Evolutionary conservation across 129 eudicot genomes (phyloP), one percentile per base, ranked within the genome.

Genomic region (Centrapalus pauciflorus): DNA sequence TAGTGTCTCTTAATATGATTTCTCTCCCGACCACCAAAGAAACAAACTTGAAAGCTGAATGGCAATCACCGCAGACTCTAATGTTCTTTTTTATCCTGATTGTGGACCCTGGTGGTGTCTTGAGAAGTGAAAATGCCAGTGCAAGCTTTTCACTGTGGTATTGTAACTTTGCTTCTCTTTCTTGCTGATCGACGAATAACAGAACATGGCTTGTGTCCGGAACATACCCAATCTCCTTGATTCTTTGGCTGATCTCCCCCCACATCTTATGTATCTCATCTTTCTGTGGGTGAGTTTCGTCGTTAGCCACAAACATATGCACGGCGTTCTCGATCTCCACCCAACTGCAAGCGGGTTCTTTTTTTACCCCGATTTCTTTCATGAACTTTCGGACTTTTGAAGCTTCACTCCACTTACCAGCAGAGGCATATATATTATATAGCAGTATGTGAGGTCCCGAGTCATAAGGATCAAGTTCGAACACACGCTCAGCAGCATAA

Each of bases 271-370:
- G 64, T 29, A 87, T 82, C 21, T 80, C 83, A 25, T 84, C 71
- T 69, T 79, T 77, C 34, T 79, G 76, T 14, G 97, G 97, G 77
- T 86, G 95, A 11, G 76, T 28, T 67, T 82, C 82, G 54, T 90
- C 97, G 64, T 84, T 84, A 29, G 97, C 91, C 81, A 90, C 89
- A 69, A 90, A 90, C 85, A 80, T 64, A 46, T 90, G 95, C 33
- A 90, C 85, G 7, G 71, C 69, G 58, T 82, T 87, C 67, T 82
- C 89, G 10, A 90, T 80, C 64, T 90, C 97, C 52, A 90, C 87
- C 97, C 97, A 90, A 76, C 97, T 90, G 62, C 91, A 87, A 54
- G 95, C 95, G 7, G 97, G 97, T 57, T 86, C 97, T 51, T 86
- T 90, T 37, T 82, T 87, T 0, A 84, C 83, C 2, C 95, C 87